phyloP scores from a whole-genome alignment of 1,284 basidiomycete species.

The Rhodotorula sp. region DNA sequence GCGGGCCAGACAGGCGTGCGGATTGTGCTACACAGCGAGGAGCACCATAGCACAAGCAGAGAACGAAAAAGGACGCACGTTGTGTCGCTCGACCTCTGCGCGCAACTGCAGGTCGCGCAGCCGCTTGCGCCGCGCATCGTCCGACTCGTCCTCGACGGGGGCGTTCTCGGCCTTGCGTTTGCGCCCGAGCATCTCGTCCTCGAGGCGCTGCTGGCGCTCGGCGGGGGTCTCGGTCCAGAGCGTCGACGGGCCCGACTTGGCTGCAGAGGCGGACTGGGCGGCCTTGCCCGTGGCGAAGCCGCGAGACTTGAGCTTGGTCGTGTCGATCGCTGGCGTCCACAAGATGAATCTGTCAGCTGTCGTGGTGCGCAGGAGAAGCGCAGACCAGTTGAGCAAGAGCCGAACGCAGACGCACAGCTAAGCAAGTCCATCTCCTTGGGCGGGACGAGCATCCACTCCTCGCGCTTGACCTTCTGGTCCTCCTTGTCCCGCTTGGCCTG shows the following conservation, averaged over 20 bases:
- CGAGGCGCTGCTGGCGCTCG: constrained; percentile 76
- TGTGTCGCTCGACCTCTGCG: constrained; percentile 71
- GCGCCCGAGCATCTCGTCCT: constrained; percentile 81
- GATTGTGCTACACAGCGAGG: too few relatives aligned
- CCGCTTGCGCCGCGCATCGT: constrained; percentile 58
- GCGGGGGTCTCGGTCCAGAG: constrained; percentile 93
- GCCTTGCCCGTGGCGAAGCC: constrained; percentile 63
- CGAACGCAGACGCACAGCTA: constrained; percentile 58
- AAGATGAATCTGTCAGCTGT: too few relatives aligned
- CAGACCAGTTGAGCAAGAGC: too few relatives aligned
- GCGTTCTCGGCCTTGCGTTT: constrained; percentile 65
- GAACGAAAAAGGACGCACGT: constrained; percentile 57
- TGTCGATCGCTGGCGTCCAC: constrained; percentile 61
- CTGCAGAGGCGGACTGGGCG: constrained; percentile 49
- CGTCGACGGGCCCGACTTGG: constrained; percentile 56
- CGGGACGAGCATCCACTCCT: constrained; percentile 94
- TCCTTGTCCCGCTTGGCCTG: constrained; percentile 61
- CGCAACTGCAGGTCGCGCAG: constrained; percentile 68
- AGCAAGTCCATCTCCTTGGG: constrained; percentile 75
- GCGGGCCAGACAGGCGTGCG: too few relatives aligned
- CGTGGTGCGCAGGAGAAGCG: not conserved
- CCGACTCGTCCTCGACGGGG: constrained; percentile 54
- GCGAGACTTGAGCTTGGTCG: constrained; percentile 68
- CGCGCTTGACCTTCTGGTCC: constrained; percentile 72
- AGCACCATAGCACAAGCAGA: too few relatives aligned